Percentiles rank a stretch among this genome's conserved stretches.
Conservation (phyloP, 1,284 basidiomycete species). For the Rhodotorula sp. region DNA sequence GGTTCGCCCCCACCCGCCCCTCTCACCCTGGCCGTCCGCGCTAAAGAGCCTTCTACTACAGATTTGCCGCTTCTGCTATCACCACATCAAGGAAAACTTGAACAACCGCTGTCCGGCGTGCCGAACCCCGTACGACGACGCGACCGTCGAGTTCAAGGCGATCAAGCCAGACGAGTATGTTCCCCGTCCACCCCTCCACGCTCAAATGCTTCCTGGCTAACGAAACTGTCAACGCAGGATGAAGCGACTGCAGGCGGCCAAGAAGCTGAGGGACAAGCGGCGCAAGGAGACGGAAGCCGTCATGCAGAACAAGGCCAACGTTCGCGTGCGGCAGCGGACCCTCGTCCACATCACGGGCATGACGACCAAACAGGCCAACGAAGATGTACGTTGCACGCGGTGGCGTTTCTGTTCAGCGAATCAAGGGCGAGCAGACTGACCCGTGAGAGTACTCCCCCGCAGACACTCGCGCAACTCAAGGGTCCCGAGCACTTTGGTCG, state of each 20-base stretch:
- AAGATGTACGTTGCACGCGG: constrained; percentile 68
- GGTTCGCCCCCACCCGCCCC: constrained; percentile 55
- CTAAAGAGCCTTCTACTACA: constrained; percentile 48
- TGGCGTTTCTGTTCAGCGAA: not conserved
- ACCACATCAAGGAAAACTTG: constrained; percentile 94
- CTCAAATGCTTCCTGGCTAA: not conserved
- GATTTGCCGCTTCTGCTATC: constrained; percentile 99
- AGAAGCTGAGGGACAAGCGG: constrained; percentile 92
- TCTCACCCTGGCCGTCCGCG: constrained; percentile 18
- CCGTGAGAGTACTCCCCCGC: not conserved
- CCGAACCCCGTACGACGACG: constrained; percentile 87
- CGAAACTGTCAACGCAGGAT: constrained; percentile 59
- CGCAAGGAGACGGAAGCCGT: constrained; percentile 90
- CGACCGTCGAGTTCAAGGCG: constrained; percentile 91
- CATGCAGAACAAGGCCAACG: constrained; percentile 84
- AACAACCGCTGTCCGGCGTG: constrained; percentile 98
- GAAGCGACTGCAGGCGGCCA: constrained; percentile 91
- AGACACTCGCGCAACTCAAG: constrained; percentile 91
- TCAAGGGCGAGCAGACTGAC: not conserved
- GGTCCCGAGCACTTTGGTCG: constrained; percentile 98
- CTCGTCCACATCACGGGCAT: constrained; percentile 96
- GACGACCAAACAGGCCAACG: constrained; percentile 83
- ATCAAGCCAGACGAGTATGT: constrained; percentile 88
- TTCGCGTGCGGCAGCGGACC: constrained; percentile 93
- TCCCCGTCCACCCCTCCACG: constrained; percentile 49